Percentiles rank a stretch among this genome's conserved stretches.
phyloP scores from a whole-genome alignment of 306 rosid species.

The Gastrolobium villosum region DNA sequence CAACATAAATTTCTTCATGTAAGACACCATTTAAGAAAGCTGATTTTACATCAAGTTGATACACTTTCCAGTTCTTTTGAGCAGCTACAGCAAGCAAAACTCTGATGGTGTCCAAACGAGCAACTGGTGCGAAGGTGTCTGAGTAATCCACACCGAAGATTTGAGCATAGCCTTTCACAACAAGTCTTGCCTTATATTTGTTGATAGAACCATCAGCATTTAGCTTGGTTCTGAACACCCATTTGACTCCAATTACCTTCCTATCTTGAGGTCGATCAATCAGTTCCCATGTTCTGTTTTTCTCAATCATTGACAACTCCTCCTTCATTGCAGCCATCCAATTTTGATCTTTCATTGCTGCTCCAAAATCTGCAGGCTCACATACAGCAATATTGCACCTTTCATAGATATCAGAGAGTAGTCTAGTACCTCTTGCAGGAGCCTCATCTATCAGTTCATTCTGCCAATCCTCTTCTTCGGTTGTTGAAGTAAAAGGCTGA shows the following conservation, averaged over 20 bases:
- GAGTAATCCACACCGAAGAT: too few species aligned
- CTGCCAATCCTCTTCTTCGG: neutral
- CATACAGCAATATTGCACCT: neutral
- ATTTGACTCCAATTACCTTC: neutral
- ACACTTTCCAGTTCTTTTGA: neutral
- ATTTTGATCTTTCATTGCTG: neutral
- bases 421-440: neutral
- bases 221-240: neutral
- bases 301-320: neutral
- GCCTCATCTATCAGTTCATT: neutral
- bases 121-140: too few species aligned
- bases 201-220: neutral
- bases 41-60: slow-evolving; percentile 14
- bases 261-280: neutral
- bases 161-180: neutral
- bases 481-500: neutral
- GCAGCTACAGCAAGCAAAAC: neutral
- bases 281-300: neutral
- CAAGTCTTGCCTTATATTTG: neutral
- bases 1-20: slow-evolving; percentile 2
- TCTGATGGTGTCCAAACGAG: too few species aligned
- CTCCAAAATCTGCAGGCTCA: neutral
- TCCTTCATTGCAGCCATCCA: neutral
- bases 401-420: neutral
- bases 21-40: neutral